Conservation (phyloP, 2,329 filamentous ascomycete species). For the Claviceps citrina region DNA sequence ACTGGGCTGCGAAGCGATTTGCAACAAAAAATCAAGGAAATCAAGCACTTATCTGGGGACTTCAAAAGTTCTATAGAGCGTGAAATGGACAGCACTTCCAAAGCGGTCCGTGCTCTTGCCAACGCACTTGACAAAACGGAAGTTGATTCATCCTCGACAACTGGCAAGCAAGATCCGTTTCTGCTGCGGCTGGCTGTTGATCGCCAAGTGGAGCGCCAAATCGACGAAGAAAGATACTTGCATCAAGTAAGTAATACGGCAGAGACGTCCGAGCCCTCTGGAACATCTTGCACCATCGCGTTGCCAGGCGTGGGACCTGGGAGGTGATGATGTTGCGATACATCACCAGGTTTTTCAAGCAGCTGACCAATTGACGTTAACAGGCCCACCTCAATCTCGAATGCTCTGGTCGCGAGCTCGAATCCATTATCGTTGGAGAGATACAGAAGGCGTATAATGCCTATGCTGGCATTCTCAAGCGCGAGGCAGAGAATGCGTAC, state of each 20-base stretch:
- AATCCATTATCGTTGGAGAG: constrained; percentile 91
- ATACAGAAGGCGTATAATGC: constrained; percentile 97
- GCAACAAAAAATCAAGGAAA: constrained; percentile 95
- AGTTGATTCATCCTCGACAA: constrained; percentile 53
- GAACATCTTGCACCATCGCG: not conserved
- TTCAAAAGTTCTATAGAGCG: constrained; percentile 96
- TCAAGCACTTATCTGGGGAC: constrained; percentile 81
- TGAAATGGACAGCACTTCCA: constrained; percentile 75
- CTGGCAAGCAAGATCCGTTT: constrained; percentile 84
- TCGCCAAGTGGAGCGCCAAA: constrained; percentile 76
- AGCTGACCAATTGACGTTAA: not conserved
- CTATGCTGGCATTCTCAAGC: constrained; percentile 78
- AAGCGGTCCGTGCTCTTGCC: constrained; percentile 64
- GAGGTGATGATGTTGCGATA: not conserved
- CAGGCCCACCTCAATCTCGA: constrained; percentile 91
- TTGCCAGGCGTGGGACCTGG: too few relatives aligned
- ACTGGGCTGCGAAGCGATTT: constrained; percentile 76
- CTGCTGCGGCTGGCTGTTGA: constrained; percentile 75
- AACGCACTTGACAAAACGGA: constrained; percentile 70
- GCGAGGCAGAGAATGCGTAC: constrained; percentile 73
- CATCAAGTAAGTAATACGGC: constrained; percentile 50
- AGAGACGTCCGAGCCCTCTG: not conserved
- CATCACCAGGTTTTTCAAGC: not conserved
- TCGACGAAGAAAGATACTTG: constrained; percentile 94
- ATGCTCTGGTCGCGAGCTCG: constrained; percentile 81